Percentiles rank a stretch among this genome's conserved stretches.
These are phyloP conservation scores for Botrytis byssoidea DNA, from an alignment of 2,329 filamentous ascomycete genomes.

Conservation along the genomic window DNA sequence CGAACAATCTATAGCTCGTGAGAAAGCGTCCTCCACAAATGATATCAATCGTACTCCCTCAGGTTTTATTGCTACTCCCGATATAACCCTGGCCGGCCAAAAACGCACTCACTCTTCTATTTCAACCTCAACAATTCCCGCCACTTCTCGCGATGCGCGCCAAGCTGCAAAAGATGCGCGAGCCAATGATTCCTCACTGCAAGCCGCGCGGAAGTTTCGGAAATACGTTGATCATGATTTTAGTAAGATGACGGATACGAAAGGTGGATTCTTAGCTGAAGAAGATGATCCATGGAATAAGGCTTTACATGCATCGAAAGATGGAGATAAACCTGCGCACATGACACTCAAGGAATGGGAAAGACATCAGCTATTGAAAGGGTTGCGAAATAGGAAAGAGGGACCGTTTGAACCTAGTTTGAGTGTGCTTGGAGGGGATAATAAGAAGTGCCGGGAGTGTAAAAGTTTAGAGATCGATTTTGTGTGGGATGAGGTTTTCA, in stretches of 20 bases:
- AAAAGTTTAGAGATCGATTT: slow-evolving; percentile 84
- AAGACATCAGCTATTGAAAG: slow-evolving; percentile 69
- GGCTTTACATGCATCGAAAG: slow-evolving; percentile 58
- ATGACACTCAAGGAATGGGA: slow-evolving; percentile 96
- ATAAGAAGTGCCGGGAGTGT: slow-evolving; percentile 82
- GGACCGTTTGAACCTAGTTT: slow-evolving; percentile 88
- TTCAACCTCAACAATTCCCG: slow-evolving; percentile 50
- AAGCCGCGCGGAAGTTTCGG: slow-evolving; percentile 81
- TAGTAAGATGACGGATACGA: slow-evolving; percentile 96
- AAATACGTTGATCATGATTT: slow-evolving; percentile 98
- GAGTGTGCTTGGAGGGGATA: slow-evolving; percentile 65
- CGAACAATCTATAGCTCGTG: slow-evolving; percentile 67
- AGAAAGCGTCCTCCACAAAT: slow-evolving; percentile 43
- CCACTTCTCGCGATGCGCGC: slow-evolving; percentile 66
- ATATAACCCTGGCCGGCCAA: slow-evolving; percentile 60
- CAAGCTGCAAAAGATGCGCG: slow-evolving; percentile 40
- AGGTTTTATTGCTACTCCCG: slow-evolving; percentile 68
- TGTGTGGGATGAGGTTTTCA: slow-evolving; percentile 87
- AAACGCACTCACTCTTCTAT: slow-evolving; percentile 72
- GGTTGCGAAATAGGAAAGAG: slow-evolving; percentile 68
- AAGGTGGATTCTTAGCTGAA: slow-evolving; percentile 87
- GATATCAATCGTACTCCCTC: slow-evolving; percentile 53
- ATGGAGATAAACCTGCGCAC: slow-evolving; percentile 71
- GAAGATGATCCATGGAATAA: slow-evolving; percentile 91
- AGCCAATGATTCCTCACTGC: slow-evolving; percentile 38